Conservation (phyloP, 345 rosid species). For the Camelina laxa region DNA sequence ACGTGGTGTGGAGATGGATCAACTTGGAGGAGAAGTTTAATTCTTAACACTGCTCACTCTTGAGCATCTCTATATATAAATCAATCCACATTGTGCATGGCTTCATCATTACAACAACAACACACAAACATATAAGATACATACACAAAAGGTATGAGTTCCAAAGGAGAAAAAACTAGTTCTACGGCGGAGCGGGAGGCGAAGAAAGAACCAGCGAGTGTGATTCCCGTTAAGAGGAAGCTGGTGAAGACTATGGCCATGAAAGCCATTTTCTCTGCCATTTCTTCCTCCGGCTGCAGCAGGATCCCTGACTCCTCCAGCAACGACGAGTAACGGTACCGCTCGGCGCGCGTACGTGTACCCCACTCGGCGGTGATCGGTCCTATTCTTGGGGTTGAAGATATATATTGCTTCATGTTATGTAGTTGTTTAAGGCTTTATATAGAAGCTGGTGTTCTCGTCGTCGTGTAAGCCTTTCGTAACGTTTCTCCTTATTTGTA, state of each 20-base stretch:
- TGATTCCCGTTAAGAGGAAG: conserved; percentile 40
- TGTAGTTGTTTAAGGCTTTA: neutral
- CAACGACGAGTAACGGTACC: neutral
- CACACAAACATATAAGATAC: neutral
- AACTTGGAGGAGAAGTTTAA: conserved; percentile 9
- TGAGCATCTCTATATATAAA: conserved; percentile 1
- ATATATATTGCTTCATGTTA: neutral
- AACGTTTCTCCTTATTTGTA: neutral
- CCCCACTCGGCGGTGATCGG: conserved; percentile 24
- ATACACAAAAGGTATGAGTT: conserved; percentile 30
- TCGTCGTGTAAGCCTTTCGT: neutral
- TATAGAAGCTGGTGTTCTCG: neutral
- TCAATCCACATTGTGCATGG: conserved; percentile 1
- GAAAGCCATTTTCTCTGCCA: conserved; percentile 31
- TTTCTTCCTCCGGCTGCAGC: neutral
- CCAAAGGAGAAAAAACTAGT: conserved; percentile 13
- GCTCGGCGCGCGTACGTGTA: conserved; percentile 29
- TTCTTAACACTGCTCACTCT: neutral
- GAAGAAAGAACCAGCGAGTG: conserved; percentile 36
- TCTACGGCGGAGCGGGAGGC: neutral
- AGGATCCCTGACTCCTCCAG: neutral
- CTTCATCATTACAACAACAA: conserved; percentile 11
- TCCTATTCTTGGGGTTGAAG: neutral
- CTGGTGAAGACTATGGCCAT: conserved; percentile 33
- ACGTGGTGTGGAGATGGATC: conserved; percentile 1